These are phyloP conservation scores for Hysterangium stoloniferum DNA, from an alignment of 768 basidiomycete genomes.

Conservation along the genomic window DNA sequence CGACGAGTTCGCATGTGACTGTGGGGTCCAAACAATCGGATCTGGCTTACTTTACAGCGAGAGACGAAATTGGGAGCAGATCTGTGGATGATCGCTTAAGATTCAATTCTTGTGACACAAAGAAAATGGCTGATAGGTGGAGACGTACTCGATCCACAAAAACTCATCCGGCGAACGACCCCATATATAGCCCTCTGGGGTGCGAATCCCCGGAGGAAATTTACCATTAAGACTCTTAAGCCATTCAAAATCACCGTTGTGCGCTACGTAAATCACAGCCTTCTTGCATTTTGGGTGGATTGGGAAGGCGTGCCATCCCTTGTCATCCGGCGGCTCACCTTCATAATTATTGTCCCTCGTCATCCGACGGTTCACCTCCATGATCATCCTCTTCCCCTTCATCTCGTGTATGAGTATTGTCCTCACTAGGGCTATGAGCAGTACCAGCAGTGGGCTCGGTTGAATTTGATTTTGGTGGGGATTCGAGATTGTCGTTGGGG, in stretches of 20 bases:
- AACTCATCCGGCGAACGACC: not conserved
- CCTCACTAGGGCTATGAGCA: no score
- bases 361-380: no score
- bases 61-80: not conserved
- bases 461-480: no score
- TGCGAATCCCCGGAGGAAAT: not conserved
- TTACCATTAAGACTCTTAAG: not conserved
- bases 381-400: no score
- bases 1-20: not conserved
- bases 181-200: not conserved
- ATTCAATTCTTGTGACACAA: no score
- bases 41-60: not conserved
- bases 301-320: not conserved
- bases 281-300: not conserved
- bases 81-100: no score
- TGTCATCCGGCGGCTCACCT: not conserved
- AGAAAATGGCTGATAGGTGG: not conserved
- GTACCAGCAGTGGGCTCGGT: no score
- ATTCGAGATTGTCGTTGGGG: no score
- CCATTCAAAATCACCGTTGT: not conserved
- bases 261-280: no score
- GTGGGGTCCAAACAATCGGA: no score
- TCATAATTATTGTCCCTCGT: not conserved
- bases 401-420: no score
- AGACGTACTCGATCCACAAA: not conserved